Evolutionary conservation across 2,329 filamentous ascomycete species (phyloP).

Genomic region (Penicillium sp.): DNA sequence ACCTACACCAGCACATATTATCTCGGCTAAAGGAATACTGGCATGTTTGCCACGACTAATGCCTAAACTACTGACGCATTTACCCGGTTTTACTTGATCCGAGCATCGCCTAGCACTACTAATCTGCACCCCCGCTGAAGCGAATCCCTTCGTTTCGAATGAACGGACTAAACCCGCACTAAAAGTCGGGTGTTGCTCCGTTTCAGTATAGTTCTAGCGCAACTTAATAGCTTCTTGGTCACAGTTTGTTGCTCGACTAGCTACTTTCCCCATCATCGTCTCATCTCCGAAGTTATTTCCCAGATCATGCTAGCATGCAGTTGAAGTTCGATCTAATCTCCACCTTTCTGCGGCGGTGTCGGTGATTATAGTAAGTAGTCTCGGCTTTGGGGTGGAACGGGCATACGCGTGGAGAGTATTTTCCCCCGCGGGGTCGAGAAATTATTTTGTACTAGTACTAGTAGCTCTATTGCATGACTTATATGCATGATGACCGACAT

Average conservation of each 20-base stretch:
- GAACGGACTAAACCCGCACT: background rate
- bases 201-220: constrained; percentile 22
- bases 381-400: background rate
- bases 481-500: constrained; percentile 5
- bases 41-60: too few species aligned
- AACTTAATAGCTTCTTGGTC: background rate
- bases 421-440: constrained; percentile 11
- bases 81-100: background rate
- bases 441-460: background rate
- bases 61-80: background rate
- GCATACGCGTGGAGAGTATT: constrained; percentile 2
- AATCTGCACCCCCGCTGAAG: background rate
- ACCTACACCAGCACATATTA: background rate
- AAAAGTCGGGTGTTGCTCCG: constrained; percentile 18
- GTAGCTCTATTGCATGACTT: background rate
- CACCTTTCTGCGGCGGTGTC: background rate
- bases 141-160: background rate
- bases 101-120: background rate
- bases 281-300: constrained; percentile 16
- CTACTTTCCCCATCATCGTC: constrained; percentile 3
- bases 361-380: too few species aligned
- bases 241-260: constrained; percentile 3
- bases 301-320: background rate
- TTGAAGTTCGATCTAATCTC: constrained; percentile 10
- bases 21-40: background rate